These are phyloP conservation scores for Xerocomellus dryophilus DNA, from an alignment of 768 basidiomycete species.

Conservation along the genomic window DNA sequence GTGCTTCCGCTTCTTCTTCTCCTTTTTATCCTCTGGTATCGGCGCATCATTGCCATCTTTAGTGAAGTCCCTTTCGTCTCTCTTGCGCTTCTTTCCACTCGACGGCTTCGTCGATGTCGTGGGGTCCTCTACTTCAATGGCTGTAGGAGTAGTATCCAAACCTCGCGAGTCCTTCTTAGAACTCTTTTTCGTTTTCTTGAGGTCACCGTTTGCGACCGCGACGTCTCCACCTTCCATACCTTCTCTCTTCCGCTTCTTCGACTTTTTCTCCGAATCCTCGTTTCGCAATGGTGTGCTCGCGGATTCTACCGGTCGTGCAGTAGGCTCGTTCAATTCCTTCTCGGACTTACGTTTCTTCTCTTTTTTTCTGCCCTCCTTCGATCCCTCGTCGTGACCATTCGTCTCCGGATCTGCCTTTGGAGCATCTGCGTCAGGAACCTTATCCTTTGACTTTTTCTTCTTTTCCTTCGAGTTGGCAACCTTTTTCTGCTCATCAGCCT, in stretches of 20 bases:
- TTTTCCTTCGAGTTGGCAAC: background rate
- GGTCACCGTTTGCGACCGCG: constrained; percentile 2
- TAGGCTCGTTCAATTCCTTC: constrained; percentile 19
- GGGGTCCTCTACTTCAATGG: constrained; percentile 14
- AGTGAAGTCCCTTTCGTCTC: constrained; percentile 6
- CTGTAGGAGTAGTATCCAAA: constrained; percentile 2
- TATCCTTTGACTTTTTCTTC: constrained; percentile 18
- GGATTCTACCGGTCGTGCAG: constrained; percentile 11
- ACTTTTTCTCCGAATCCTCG: constrained; percentile 15
- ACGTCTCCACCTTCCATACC: constrained; percentile 11
- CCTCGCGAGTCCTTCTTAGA: constrained; percentile 9
- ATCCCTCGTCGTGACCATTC: background rate
- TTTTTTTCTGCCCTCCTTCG: constrained; percentile 12
- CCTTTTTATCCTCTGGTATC: constrained; percentile 22
- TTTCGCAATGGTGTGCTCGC: constrained; percentile 1
- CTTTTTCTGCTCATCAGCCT: constrained; percentile 3
- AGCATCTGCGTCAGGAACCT: background rate
- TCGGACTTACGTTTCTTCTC: constrained; percentile 19
- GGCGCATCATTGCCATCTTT: constrained; percentile 9
- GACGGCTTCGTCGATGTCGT: constrained; percentile 3
- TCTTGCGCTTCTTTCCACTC: constrained; percentile 29
- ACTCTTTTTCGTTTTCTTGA: constrained; percentile 29
- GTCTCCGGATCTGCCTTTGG: background rate
- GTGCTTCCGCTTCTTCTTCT: constrained; percentile 33
- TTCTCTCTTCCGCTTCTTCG: constrained; percentile 37